phyloP scores from a whole-genome alignment of 1,139 yeast species.

The Eremothecium sinecaudum region DNA sequence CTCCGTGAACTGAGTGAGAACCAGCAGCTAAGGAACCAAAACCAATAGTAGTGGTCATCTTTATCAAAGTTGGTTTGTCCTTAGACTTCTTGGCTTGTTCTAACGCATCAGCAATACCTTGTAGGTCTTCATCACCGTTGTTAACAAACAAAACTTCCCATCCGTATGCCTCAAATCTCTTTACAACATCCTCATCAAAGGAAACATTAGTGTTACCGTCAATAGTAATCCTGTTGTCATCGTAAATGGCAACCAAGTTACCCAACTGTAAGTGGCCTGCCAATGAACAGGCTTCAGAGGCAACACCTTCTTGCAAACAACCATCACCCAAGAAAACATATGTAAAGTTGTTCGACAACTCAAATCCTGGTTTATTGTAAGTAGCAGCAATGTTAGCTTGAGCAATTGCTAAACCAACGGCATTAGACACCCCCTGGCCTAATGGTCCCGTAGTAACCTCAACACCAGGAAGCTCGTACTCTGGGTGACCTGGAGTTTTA shows the following conservation, averaged over 20 bases:
- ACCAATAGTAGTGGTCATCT: slow-evolving; percentile 88
- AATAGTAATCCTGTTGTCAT: slow-evolving; percentile 93
- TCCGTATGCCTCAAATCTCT: slow-evolving; percentile 86
- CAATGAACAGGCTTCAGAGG: slow-evolving; percentile 86
- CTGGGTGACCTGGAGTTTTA: slow-evolving; percentile 97
- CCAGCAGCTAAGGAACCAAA: slow-evolving; percentile 84
- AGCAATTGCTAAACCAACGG: slow-evolving; percentile 95
- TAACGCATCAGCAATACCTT: slow-evolving; percentile 65
- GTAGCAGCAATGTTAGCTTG: slow-evolving; percentile 87
- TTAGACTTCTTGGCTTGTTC: slow-evolving; percentile 52
- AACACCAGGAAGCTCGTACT: slow-evolving; percentile 70
- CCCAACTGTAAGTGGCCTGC: slow-evolving; percentile 96
- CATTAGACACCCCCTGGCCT: slow-evolving; percentile 97
- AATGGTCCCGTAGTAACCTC: slow-evolving; percentile 99
- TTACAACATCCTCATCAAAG: slow-evolving; percentile 87
- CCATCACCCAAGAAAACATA: slow-evolving; percentile 93
- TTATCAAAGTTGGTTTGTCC: slow-evolving; percentile 85
- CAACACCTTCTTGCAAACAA: slow-evolving; percentile 97
- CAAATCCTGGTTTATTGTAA: slow-evolving; percentile 80
- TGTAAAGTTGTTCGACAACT: slow-evolving; percentile 64
- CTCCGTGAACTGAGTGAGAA: slow-evolving; percentile 91
- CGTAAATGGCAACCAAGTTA: slow-evolving; percentile 93
- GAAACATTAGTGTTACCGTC: slow-evolving; percentile 90
- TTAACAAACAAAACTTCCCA: slow-evolving; percentile 80
- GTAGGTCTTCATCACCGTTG: slow-evolving; percentile 75